Percentiles rank a stretch among this genome's conserved stretches.
These are phyloP conservation scores for Aaosphaeria arxii DNA, from an alignment of 2,329 filamentous ascomycete genomes.

Conservation along the genomic window DNA sequence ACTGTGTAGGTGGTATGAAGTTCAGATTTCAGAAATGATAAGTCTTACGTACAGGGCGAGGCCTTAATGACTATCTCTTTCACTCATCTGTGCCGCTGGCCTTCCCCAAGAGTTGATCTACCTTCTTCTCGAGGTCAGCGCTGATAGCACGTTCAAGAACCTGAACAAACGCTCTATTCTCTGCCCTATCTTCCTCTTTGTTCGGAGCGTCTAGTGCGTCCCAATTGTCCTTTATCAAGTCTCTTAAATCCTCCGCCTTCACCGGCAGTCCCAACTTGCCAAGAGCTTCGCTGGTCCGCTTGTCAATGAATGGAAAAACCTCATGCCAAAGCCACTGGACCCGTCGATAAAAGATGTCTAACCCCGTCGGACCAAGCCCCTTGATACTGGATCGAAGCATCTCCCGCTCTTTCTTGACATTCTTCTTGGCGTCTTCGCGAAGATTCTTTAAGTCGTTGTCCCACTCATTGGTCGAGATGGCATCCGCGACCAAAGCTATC, in stretches of 20 bases:
- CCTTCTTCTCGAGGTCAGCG: conserved; percentile 39
- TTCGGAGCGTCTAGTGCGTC: not conserved
- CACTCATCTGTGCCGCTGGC: not conserved
- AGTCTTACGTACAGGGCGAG: no score
- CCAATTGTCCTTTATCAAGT: not conserved
- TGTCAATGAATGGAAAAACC: conserved; percentile 40
- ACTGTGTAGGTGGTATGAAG: no score
- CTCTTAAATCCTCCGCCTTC: not conserved
- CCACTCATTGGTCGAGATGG: conserved; percentile 24
- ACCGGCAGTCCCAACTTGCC: not conserved
- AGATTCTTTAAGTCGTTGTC: not conserved
- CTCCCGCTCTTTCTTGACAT: conserved; percentile 20
- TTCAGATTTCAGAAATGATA: no score
- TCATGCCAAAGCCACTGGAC: conserved; percentile 41
- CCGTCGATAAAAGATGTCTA: conserved; percentile 43
- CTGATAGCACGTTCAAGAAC: conserved; percentile 38
- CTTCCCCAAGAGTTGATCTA: conserved; percentile 1
- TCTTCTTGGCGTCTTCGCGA: not conserved
- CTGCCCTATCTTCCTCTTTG: conserved; percentile 22
- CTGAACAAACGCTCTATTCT: conserved; percentile 37
- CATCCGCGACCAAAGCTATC: conserved; percentile 32
- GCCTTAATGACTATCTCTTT: no score
- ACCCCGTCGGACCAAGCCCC: conserved; percentile 39
- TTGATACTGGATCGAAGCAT: conserved; percentile 38
- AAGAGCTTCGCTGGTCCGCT: conserved; percentile 19